Conservation (phyloP, 1,139 yeast genomes). For the Candida mesenterica region DNA sequence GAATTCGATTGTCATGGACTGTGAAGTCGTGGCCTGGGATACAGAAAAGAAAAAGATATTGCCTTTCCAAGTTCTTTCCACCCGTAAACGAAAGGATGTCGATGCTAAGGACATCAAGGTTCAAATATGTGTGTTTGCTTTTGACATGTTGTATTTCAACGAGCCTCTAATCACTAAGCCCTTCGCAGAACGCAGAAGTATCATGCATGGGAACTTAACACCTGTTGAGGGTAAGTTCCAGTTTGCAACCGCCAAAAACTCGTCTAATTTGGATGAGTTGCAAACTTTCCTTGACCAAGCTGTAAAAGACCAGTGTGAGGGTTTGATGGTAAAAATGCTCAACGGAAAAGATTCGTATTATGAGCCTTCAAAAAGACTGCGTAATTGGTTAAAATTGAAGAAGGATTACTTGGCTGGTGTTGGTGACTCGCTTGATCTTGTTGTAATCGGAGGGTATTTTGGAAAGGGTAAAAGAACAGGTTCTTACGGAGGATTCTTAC, state of each 20-base stretch:
- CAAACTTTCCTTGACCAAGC: slow-evolving; percentile 88
- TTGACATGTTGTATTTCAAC: slow-evolving; percentile 75
- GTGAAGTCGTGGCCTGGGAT: slow-evolving; percentile 99
- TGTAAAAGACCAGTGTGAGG: slow-evolving; percentile 89
- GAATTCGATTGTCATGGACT: slow-evolving; percentile 66
- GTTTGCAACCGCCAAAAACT: slow-evolving; percentile 73
- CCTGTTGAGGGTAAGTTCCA: slow-evolving; percentile 75
- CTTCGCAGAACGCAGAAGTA: slow-evolving; percentile 64
- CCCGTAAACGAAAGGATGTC: slow-evolving; percentile 92
- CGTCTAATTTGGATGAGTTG: slow-evolving; percentile 73
- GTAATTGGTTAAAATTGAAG: slow-evolving; percentile 93
- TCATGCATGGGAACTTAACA: slow-evolving; percentile 55
- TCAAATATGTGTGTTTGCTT: slow-evolving; percentile 87
- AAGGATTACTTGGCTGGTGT: slow-evolving; percentile 93
- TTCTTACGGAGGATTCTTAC: slow-evolving; percentile 86
- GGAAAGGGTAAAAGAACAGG: slow-evolving; percentile 97
- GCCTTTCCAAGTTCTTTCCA: slow-evolving; percentile 90
- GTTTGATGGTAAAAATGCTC: slow-evolving; percentile 90
- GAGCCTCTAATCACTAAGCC: slow-evolving; percentile 68
- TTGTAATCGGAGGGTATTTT: slow-evolving; percentile 89
- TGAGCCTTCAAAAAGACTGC: slow-evolving; percentile 91
- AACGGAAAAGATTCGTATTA: slow-evolving; percentile 79
- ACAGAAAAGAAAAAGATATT: slow-evolving; percentile 66
- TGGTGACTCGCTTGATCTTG: slow-evolving; percentile 93
- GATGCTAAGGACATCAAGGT: slow-evolving; percentile 84